These are phyloP conservation scores for Monascus ruber DNA, from an alignment of 2,329 filamentous ascomycete genomes.

Conservation along the genomic window DNA sequence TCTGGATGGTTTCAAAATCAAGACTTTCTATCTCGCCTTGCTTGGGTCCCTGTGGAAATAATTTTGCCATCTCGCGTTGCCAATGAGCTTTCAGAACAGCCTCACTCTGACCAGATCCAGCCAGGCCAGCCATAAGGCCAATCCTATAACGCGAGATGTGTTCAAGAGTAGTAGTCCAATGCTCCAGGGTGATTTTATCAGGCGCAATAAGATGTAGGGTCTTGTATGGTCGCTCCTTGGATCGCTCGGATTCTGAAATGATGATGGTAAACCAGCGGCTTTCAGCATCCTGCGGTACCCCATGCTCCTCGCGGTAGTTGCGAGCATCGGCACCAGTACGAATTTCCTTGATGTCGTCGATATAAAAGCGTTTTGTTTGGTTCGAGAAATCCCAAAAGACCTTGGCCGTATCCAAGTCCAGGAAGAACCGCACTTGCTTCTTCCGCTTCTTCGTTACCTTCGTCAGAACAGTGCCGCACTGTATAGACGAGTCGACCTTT, in stretches of 20 bases:
- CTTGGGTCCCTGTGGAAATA: conserved; percentile 37
- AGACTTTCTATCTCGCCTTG: conserved; percentile 56
- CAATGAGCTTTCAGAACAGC: conserved; percentile 75
- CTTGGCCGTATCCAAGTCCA: conserved; percentile 74
- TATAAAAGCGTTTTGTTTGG: conserved; percentile 74
- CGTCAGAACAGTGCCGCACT: conserved; percentile 64
- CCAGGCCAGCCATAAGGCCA: conserved; percentile 78
- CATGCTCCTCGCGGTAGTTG: conserved; percentile 79
- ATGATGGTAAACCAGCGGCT: conserved; percentile 80
- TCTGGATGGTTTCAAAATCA: conserved; percentile 66
- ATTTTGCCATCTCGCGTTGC: conserved; percentile 68
- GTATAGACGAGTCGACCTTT: conserved; percentile 63
- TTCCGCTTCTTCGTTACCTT: conserved; percentile 80
- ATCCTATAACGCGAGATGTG: conserved; percentile 76
- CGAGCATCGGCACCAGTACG: conserved; percentile 71
- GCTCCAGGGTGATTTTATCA: conserved; percentile 56
- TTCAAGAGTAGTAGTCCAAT: conserved; percentile 78
- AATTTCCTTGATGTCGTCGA: conserved; percentile 91
- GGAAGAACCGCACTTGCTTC: conserved; percentile 60
- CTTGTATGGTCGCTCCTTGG: conserved; percentile 59
- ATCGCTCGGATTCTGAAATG: conserved; percentile 66
- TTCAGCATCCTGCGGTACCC: conserved; percentile 55
- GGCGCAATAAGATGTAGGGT: conserved; percentile 79
- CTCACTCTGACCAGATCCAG: conserved; percentile 63
- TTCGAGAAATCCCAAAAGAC: conserved; percentile 76